Percentiles rank a stretch among this genome's conserved stretches.
phyloP scores from a whole-genome alignment of 78 protist genomes.

The Cavenderia fasciculata region DNA sequence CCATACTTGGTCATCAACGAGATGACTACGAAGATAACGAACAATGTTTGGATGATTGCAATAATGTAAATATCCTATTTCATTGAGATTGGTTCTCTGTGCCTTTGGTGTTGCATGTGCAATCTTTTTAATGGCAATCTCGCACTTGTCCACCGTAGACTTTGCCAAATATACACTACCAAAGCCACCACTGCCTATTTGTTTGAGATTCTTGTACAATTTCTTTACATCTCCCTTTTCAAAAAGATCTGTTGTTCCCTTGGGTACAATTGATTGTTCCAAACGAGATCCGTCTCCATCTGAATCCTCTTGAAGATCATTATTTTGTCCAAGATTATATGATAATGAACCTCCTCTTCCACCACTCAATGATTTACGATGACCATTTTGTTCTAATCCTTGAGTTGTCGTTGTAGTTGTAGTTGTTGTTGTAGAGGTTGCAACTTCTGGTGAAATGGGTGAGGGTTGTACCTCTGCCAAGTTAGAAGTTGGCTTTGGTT shows the following conservation, averaged over 20 bases:
- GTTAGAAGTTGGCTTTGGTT: not conserved
- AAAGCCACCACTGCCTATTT: slow-evolving; percentile 81
- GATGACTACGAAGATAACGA: slow-evolving; percentile 34
- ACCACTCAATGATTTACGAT: too few species aligned
- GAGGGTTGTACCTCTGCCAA: not conserved
- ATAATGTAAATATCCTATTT: slow-evolving; percentile 70
- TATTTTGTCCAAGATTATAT: too few species aligned
- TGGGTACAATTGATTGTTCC: slow-evolving; percentile 62
- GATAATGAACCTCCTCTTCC: too few species aligned
- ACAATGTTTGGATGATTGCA: slow-evolving; percentile 78
- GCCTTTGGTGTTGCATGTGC: slow-evolving; percentile 72
- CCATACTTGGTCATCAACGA: slow-evolving; percentile 74
- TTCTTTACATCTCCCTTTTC: slow-evolving; percentile 65
- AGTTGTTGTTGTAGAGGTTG: not conserved
- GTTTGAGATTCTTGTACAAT: slow-evolving; percentile 54
- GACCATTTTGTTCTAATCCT: too few species aligned
- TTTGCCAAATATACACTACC: slow-evolving; percentile 79
- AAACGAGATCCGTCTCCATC: slow-evolving; percentile 49
- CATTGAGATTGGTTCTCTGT: slow-evolving; percentile 78
- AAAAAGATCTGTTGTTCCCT: slow-evolving; percentile 43
- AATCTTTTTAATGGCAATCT: slow-evolving; percentile 80
- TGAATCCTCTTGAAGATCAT: slow-evolving; percentile 32
- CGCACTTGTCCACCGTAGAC: slow-evolving; percentile 50
- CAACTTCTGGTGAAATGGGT: not conserved
- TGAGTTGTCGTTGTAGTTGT: slow-evolving; percentile 19